A percentile compares a stretch with the other conserved stretches of the same genome.
phyloP scores from a whole-genome alignment of 2,329 filamentous ascomycete species.

The Monosporascus sp. region DNA sequence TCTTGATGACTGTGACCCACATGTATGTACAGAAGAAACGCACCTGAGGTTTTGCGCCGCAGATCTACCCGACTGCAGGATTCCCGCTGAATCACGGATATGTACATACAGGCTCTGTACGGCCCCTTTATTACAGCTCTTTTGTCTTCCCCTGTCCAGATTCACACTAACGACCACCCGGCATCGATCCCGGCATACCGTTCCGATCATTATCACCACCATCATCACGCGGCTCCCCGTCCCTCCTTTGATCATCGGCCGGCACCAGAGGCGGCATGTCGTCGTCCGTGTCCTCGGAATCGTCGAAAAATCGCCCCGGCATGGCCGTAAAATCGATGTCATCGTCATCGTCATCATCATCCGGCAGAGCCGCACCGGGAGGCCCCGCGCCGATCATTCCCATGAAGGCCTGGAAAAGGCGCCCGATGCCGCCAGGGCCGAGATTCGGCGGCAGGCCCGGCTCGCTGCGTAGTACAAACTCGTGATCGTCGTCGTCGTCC shows the following conservation, averaged over 20 bases:
- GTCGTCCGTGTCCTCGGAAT: conserved; percentile 14
- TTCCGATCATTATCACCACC: no score
- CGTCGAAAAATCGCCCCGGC: conserved; percentile 19
- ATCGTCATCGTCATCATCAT: not conserved
- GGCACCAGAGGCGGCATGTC: conserved; percentile 14
- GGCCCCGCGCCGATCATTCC: conserved; percentile 8
- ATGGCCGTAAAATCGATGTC: conserved; percentile 5
- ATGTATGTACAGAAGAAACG: no score
- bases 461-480: not conserved
- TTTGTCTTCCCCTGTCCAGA: no score
- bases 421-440: not conserved
- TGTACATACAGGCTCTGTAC: no score
- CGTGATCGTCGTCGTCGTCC: not conserved
- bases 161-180: no score
- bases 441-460: not conserved
- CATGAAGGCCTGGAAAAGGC: conserved; percentile 12
- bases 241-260: not conserved
- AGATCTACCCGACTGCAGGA: no score
- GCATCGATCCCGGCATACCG: no score
- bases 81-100: no score
- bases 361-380: no score
- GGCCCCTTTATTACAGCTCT: no score
- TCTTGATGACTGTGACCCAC: no score
- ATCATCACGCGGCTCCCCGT: not conserved
- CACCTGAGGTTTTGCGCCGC: no score